Evolutionary conservation across 2,329 filamentous ascomycete species (phyloP), one percentile per base, ranked within the genome.

Genomic region (Podosphaera fusca): DNA sequence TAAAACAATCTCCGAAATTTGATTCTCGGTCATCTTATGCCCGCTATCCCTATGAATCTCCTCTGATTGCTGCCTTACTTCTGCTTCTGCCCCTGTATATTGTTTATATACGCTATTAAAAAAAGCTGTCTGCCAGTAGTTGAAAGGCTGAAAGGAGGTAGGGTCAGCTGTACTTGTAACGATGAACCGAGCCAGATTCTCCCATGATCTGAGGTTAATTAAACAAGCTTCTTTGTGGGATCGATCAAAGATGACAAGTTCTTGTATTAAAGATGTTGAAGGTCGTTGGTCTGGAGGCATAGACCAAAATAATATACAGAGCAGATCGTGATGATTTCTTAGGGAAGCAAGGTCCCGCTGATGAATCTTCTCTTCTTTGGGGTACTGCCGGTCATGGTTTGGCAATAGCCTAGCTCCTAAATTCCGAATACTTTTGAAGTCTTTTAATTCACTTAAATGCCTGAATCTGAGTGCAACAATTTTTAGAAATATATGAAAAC

Each of bases 401-500:
- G 81, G 81, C 57, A 81, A 72, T 1, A 79, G 75, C 34, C 81
- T 74, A 12, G 78, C 71, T 6, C 83, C 71, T 21, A 85, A 63
- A 60, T 83, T 84, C 29, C 73, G 72, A 57, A 82, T 74, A 52
- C 81, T 77, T 46, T 80, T 84, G 9, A 67, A 64, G 9, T 74
- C 70, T 2, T 70, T 73, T n/a, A 69, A 66, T 3, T 71, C 68
- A 36, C 69, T 70, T 45, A 83, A 69, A 50, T 73, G 73, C 51
- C 71, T 71, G 49, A 84, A 77, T 40, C 74, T 73, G 54, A 81
- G 62, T 1, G 75, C 80, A 40, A 84, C 66, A 14, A 82, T 72
- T 64, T 84, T 85, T 55, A 84, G 70, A 56, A 84, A 81, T 30
- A 84, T 75, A 63, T 84, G 80, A 61, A 84, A 85, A 63, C 79